Conservation (phyloP, 2,329 filamentous ascomycete species). For the Tolypocladium amazonense region DNA sequence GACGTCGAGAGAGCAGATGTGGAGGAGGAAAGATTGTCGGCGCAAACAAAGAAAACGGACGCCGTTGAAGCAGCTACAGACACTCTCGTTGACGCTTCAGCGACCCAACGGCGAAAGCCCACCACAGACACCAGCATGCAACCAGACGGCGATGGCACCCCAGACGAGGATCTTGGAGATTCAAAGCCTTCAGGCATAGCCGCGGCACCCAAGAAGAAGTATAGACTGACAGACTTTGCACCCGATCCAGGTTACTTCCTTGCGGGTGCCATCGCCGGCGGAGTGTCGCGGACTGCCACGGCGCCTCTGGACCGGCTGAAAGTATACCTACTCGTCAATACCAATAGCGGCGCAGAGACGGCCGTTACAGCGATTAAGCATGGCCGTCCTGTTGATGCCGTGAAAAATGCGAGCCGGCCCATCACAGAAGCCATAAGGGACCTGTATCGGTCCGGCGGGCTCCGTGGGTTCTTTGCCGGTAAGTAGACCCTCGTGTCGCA, state of each 20-base stretch:
- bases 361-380: slow-evolving; percentile 57
- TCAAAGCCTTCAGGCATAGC: slow-evolving; percentile 22
- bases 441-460: slow-evolving; percentile 75
- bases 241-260: slow-evolving; percentile 95
- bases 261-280: slow-evolving; percentile 88
- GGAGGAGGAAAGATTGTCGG: background rate
- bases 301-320: slow-evolving; percentile 94
- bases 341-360: slow-evolving; percentile 37
- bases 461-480: slow-evolving; percentile 90
- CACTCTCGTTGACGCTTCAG: slow-evolving; percentile 11
- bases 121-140: slow-evolving; percentile 11
- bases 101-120: slow-evolving; percentile 12
- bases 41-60: slow-evolving; percentile 6
- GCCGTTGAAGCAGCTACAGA: slow-evolving; percentile 7
- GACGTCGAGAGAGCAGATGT: background rate
- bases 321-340: slow-evolving; percentile 94
- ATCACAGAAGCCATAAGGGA: slow-evolving; percentile 64
- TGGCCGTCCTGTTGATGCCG: slow-evolving; percentile 54
- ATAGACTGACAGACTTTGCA: slow-evolving; percentile 55
- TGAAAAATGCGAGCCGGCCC: slow-evolving; percentile 56
- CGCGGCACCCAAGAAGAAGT: slow-evolving; percentile 28
- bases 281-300: slow-evolving; percentile 88
- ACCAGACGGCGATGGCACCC: slow-evolving; percentile 24
- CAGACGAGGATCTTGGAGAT: slow-evolving; percentile 15
- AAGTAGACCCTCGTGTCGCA: slow-evolving; percentile 18